A percentile compares a stretch with the other conserved stretches of the same genome.
These are phyloP conservation scores for Colletotrichum nymphaeae DNA, from an alignment of 2,329 filamentous ascomycete species.

Conservation along the genomic window DNA sequence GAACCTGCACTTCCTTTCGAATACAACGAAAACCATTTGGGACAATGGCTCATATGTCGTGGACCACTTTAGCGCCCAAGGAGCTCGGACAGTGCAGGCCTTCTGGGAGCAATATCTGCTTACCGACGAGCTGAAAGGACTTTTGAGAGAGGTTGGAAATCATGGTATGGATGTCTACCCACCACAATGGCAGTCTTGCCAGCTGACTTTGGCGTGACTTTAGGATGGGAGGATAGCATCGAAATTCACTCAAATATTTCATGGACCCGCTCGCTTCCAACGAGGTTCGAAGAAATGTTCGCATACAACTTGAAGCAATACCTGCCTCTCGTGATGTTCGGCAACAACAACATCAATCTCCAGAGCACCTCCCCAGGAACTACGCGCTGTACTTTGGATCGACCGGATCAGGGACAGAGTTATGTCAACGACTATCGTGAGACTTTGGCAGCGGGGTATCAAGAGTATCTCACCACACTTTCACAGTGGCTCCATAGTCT, in stretches of 20 bases:
- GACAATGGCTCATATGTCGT: slow-evolving; percentile 41
- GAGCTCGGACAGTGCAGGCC: slow-evolving; percentile 47
- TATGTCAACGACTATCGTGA: slow-evolving; percentile 22
- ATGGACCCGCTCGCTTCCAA: slow-evolving; percentile 49
- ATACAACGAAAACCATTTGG: neutral
- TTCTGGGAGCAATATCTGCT: slow-evolving; percentile 54
- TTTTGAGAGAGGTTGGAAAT: slow-evolving; percentile 43
- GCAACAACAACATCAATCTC: slow-evolving; percentile 18
- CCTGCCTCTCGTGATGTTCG: slow-evolving; percentile 46
- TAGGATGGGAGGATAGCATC: slow-evolving; percentile 47
- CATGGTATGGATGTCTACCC: slow-evolving; percentile 36
- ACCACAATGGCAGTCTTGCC: too few relatives aligned
- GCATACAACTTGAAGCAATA: slow-evolving; percentile 48
- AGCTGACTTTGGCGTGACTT: too few relatives aligned
- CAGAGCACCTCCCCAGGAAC: neutral
- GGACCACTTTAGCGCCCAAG: slow-evolving; percentile 49
- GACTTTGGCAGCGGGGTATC: slow-evolving; percentile 8
- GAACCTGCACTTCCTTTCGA: neutral
- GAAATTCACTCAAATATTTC: slow-evolving; percentile 47
- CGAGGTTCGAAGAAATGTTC: slow-evolving; percentile 43
- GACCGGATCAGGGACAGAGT: neutral
- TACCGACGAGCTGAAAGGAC: slow-evolving; percentile 40
- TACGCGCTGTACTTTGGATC: neutral
- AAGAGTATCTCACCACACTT: slow-evolving; percentile 16
- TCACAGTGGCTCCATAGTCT: slow-evolving; percentile 37